Percentiles rank a stretch among this genome's conserved stretches.
Conservation (phyloP, 306 rosid species). For the Acacia melanoxylon region DNA sequence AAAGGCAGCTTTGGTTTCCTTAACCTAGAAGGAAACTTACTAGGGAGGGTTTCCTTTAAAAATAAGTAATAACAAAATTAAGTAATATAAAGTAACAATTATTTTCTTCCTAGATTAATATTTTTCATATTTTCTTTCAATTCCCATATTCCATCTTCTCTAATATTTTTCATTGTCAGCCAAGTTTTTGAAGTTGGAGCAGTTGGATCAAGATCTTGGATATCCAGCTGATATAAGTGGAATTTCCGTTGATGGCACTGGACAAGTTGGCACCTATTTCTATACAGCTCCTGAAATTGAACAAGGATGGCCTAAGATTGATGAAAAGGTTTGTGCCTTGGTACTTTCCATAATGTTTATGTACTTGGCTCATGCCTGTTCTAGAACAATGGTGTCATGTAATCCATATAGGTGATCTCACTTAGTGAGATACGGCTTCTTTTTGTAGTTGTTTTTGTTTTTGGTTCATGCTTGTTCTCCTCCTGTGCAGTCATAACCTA, state of each 20-base stretch:
- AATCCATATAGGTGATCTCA: not conserved
- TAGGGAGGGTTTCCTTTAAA: too few species aligned
- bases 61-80: too few species aligned
- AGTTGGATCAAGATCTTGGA: slow-evolving; percentile 78
- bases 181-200: slow-evolving; percentile 96
- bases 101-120: too few species aligned
- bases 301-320: slow-evolving; percentile 98
- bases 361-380: not conserved
- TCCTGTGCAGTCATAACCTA: slow-evolving; percentile 18
- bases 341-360: slow-evolving; percentile 5
- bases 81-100: too few species aligned
- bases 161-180: slow-evolving; percentile 51
- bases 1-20: too few species aligned
- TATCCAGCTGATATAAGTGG: slow-evolving; percentile 69
- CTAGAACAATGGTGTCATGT: not conserved
- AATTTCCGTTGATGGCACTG: slow-evolving; percentile 90
- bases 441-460: not conserved
- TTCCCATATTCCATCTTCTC: not conserved
- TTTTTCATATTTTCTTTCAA: too few species aligned
- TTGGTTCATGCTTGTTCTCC: slow-evolving; percentile 12
- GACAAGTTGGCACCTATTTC: slow-evolving; percentile 95
- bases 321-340: slow-evolving; percentile 68
- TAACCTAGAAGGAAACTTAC: too few species aligned
- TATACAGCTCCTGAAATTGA: slow-evolving; percentile 99
- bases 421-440: not conserved